Base-by-base conservation (phyloP, 2,329 filamentous ascomycete genomes). In the Dothistroma septosporum region DNA sequence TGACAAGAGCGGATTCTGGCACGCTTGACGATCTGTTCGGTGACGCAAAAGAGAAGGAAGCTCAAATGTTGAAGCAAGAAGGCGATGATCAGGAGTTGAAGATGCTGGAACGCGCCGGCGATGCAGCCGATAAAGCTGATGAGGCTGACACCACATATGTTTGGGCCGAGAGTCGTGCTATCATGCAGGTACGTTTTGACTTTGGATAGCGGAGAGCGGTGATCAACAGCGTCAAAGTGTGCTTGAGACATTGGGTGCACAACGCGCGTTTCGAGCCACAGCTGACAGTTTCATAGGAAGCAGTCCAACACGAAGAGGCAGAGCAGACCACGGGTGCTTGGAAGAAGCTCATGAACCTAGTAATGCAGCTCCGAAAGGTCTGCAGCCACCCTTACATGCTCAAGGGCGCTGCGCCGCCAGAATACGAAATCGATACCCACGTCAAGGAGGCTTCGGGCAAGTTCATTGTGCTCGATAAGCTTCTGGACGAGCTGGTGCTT, bases 341-440 rank as follows among this genome's bases (percentile, higher is more conserved):
- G 55, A 70, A 75, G 37, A 75, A 76, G 61, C 68, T 83, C 28
- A 80, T 82, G 78, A 84, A 84, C 58, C 74, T 83, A 1, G 70
- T 85, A 5, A 82, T 84, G 77, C 82, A 85, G 61, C 68, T 85
- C 1, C 77, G 82, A 7, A 84, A 84, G 70, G 80, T 78, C 58
- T 85, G 82, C 63, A 80, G 77, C 3, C 83, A 84, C 63, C 82
- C 83, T 0, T 84, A 84, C 57, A 70, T 83, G 2, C 68, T 85
- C 1, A 76, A 77, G 0, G 73, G 76, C 10, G 78, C 79, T 0
- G 71, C 75, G 2, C 80, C 81, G 0, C 73, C 79, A 1, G 75
- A 79, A 0, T 82, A 82, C 65, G 72, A 74, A 48, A 66, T 78
- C 19, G 79, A 76, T 16, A 74, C 78, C 16, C 80, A 82, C 61